Evolutionary conservation across 192 early-diverging fungal species (phyloP).

Genomic region (Rhizoclosmatium globosum): DNA sequence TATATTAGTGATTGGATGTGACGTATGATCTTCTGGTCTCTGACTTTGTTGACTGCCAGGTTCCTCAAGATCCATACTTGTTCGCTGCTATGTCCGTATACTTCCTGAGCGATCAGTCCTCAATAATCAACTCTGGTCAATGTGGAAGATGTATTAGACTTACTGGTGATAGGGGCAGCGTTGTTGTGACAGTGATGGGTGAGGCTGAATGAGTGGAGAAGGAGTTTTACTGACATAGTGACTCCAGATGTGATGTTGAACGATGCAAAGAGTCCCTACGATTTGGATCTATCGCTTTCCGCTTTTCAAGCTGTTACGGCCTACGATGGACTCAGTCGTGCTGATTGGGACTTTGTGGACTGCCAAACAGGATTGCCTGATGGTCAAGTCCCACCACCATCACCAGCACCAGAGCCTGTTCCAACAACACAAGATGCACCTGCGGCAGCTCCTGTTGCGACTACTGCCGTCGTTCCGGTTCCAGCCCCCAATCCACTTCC

Average conservation of each 20-base stretch:
- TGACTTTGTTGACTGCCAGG: neutral
- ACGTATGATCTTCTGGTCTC: neutral
- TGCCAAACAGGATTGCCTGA: neutral
- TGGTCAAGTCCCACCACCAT: neutral
- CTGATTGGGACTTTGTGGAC: neutral
- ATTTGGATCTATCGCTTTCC: neutral
- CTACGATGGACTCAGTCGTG: neutral
- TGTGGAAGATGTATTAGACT: constrained; percentile 6
- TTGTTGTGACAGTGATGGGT: neutral
- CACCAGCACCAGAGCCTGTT: neutral
- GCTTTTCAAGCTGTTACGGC: neutral
- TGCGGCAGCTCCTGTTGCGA: neutral
- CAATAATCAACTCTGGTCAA: neutral
- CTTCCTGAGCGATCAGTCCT: neutral
- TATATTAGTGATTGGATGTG: neutral
- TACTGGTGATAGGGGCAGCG: neutral
- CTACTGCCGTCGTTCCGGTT: neutral
- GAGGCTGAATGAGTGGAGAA: neutral
- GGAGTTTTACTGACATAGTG: neutral
- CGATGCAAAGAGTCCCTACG: neutral
- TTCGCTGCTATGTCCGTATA: neutral
- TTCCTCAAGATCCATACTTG: neutral
- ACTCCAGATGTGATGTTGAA: constrained; percentile 3
- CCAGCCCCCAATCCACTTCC: neutral
- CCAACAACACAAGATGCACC: neutral